These are phyloP conservation scores for Globisporangium canariense DNA, from an alignment of 352 stramenopile species.

Conservation along the genomic window DNA sequence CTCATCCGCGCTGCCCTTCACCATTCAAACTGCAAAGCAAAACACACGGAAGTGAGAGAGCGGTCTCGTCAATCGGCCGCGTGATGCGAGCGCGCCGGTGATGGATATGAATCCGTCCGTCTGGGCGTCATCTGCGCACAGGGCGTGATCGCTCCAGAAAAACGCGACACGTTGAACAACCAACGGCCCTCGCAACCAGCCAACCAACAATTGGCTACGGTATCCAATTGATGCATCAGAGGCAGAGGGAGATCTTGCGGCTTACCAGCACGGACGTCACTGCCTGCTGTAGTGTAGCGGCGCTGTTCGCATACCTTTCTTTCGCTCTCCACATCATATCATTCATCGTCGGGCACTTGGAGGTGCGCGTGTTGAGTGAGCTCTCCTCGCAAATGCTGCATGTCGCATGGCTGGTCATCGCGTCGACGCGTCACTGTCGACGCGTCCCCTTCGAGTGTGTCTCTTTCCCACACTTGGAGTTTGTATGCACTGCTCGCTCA, in stretches of 20 bases:
- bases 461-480: background rate
- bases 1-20: too few relatives aligned
- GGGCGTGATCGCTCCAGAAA: background rate
- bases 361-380: too few relatives aligned
- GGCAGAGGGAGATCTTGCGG: background rate
- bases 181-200: background rate
- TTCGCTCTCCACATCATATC: too few relatives aligned
- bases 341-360: too few relatives aligned
- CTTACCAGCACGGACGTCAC: too few relatives aligned
- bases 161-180: conserved; percentile 4
- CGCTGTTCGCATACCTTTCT: too few relatives aligned
- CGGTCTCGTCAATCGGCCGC: background rate
- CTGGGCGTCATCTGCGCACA: background rate
- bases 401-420: background rate
- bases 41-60: background rate
- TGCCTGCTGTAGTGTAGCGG: too few relatives aligned
- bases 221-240: too few relatives aligned
- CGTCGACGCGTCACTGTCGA: background rate
- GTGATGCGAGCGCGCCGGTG: background rate
- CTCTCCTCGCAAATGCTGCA: background rate
- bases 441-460: background rate
- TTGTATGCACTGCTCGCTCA: background rate
- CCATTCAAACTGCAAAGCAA: background rate
- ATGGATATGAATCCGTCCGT: background rate
- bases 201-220: background rate